phyloP scores from a whole-genome alignment of 2,329 filamentous ascomycete species.

The Alternaria sp. region DNA sequence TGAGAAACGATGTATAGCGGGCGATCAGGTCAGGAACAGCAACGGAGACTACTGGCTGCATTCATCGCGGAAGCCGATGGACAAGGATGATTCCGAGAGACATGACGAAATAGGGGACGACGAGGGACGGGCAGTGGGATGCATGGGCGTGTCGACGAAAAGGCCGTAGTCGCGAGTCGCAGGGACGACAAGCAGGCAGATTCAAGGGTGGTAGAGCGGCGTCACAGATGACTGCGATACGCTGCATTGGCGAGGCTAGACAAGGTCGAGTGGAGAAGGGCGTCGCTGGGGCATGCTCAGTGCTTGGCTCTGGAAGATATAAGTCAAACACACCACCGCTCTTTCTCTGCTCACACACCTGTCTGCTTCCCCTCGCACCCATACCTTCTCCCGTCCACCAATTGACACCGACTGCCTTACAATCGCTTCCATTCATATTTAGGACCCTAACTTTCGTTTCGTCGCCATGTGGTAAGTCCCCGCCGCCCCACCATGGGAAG shows the following conservation, averaged over 20 bases:
- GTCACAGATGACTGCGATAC: slow-evolving; percentile 38
- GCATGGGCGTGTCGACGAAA: slow-evolving; percentile 12
- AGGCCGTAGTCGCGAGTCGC: slow-evolving; percentile 4
- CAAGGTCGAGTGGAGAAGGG: slow-evolving; percentile 38
- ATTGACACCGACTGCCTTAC: slow-evolving; percentile 29
- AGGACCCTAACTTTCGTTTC: slow-evolving; percentile 36
- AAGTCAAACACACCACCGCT: slow-evolving; percentile 50
- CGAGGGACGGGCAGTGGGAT: slow-evolving; percentile 23
- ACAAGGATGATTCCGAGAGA: slow-evolving; percentile 20
- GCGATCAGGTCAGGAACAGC: slow-evolving; percentile 46
- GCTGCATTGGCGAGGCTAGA: slow-evolving; percentile 38
- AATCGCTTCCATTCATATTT: slow-evolving; percentile 41
- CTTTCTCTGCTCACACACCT: slow-evolving; percentile 44
- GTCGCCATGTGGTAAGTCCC: slow-evolving; percentile 52
- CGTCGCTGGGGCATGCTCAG: slow-evolving; percentile 39
- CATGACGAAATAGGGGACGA: slow-evolving; percentile 44
- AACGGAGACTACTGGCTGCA: slow-evolving; percentile 32
- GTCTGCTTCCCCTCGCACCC: slow-evolving; percentile 19
- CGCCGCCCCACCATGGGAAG: slow-evolving; percentile 29
- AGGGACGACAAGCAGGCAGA: slow-evolving; percentile 28
- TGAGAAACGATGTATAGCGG: slow-evolving; percentile 35
- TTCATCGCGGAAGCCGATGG: slow-evolving; percentile 25
- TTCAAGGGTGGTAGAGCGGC: slow-evolving; percentile 33
- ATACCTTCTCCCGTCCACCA: slow-evolving; percentile 27
- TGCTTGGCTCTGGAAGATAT: slow-evolving; percentile 44